Conservation (phyloP, 352 stramenopile species). For the Phytophthora brassicae region DNA sequence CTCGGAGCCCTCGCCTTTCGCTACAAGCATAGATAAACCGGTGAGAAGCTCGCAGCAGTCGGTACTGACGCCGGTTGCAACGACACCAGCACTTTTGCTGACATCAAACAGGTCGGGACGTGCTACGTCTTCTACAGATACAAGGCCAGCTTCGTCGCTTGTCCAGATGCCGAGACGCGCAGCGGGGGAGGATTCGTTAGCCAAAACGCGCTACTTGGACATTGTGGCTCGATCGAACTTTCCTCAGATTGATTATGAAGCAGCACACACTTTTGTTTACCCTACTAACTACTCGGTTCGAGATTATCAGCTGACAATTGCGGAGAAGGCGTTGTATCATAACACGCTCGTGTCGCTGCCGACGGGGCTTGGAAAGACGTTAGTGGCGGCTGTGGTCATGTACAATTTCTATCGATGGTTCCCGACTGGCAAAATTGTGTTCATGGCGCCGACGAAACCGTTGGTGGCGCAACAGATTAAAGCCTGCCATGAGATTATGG, state of each 20-base stretch:
- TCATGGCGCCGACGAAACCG: slow-evolving; percentile 98
- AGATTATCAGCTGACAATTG: slow-evolving; percentile 96
- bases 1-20: slow-evolving; percentile 11
- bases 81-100: slow-evolving; percentile 5
- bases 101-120: slow-evolving; percentile 19
- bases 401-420: slow-evolving; percentile 99
- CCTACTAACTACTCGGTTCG: slow-evolving; percentile 90
- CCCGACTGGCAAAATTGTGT: slow-evolving; percentile 93
- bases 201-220: slow-evolving; percentile 63
- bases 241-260: slow-evolving; percentile 62
- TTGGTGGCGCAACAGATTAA: slow-evolving; percentile 98
- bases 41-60: slow-evolving; percentile 16
- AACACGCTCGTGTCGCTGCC: slow-evolving; percentile 99
- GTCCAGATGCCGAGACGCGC: slow-evolving; percentile 21
- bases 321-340: slow-evolving; percentile 91
- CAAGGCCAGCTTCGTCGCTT: slow-evolving; percentile 4
- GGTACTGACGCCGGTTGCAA: background rate
- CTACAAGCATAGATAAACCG: background rate
- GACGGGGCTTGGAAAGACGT: slow-evolving; percentile 99
- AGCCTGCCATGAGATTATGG: slow-evolving; percentile 95
- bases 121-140: background rate
- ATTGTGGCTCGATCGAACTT: slow-evolving; percentile 35
- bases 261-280: slow-evolving; percentile 80
- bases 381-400: slow-evolving; percentile 99
- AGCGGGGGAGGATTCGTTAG: slow-evolving; percentile 55